Evolutionary conservation across 495 filamentous ascomycete genomes (phyloP).

Genomic region (Opeltia flavorubescens): DNA sequence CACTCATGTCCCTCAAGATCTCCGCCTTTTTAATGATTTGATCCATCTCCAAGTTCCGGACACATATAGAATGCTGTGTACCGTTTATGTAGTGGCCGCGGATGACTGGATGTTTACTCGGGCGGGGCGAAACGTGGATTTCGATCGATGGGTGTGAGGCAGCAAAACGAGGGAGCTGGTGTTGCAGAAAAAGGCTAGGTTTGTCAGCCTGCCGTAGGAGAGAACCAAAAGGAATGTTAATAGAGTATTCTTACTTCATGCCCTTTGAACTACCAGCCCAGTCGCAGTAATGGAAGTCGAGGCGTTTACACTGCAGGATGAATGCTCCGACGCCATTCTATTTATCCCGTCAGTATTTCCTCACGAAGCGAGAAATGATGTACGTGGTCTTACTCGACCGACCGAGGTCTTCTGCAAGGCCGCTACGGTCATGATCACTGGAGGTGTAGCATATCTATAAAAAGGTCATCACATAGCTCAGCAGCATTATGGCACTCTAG

Average conservation of each 20-base stretch:
- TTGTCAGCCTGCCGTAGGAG: not conserved
- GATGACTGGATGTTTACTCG: constrained; percentile 73
- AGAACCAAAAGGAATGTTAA: not conserved
- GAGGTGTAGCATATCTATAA: not conserved
- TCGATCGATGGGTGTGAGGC: constrained; percentile 74
- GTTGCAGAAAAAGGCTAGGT: constrained; percentile 5
- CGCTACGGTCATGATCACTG: constrained; percentile 50
- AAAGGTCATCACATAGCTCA: no score
- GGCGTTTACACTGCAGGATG: constrained; percentile 87
- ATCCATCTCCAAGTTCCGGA: constrained; percentile 67
- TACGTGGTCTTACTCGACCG: constrained; percentile 35
- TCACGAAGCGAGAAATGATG: not conserved
- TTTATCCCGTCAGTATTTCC: constrained; percentile 2
- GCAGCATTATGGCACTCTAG: not conserved
- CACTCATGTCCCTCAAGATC: constrained; percentile 67
- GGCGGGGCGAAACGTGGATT: constrained; percentile 78
- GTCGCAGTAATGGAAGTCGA: constrained; percentile 96
- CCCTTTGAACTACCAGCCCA: constrained; percentile 80
- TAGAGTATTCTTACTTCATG: constrained; percentile 96
- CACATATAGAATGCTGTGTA: constrained; percentile 70
- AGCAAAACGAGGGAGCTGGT: constrained; percentile 62
- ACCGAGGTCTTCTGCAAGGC: constrained; percentile 43
- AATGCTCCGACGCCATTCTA: constrained; percentile 96
- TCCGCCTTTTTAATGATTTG: constrained; percentile 72
- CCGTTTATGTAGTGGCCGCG: constrained; percentile 86